Conservation (phyloP, 176 grass and related monocot species). For the Neostapfia colusana region DNA sequence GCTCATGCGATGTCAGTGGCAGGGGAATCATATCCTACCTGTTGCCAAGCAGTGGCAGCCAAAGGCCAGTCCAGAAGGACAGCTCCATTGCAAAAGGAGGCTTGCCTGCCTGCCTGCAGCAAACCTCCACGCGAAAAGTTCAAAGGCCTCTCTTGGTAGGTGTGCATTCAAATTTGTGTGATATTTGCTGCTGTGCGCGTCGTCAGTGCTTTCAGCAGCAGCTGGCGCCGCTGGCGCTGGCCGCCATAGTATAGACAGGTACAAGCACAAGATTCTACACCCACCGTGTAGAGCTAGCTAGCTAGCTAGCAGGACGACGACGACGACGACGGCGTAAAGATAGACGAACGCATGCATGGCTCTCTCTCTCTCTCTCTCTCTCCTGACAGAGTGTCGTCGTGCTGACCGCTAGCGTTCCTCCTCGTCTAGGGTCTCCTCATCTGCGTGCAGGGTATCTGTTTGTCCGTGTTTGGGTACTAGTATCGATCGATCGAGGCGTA, state of each 20-base stretch:
- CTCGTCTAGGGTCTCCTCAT: conserved; percentile 35
- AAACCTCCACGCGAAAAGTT: conserved; percentile 32
- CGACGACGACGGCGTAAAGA: not conserved
- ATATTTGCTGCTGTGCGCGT: not conserved
- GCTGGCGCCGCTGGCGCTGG: not conserved
- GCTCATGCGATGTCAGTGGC: no score
- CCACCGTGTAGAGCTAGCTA: not conserved
- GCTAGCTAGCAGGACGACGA: no score
- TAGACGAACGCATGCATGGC: not conserved
- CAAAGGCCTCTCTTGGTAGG: conserved; percentile 17
- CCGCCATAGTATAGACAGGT: conserved; percentile 24
- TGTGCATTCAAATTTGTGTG: conserved; percentile 17
- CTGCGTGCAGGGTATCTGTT: conserved; percentile 4
- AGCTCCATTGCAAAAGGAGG: conserved; percentile 8
- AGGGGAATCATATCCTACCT: conserved; percentile 28
- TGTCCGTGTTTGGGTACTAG: not conserved
- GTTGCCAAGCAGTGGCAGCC: conserved; percentile 48
- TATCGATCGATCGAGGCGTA: no score
- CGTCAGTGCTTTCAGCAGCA: not conserved
- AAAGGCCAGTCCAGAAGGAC: conserved; percentile 44
- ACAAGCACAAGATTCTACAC: conserved; percentile 33
- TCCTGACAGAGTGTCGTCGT: conserved; percentile 19
- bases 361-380: no score
- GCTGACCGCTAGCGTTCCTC: not conserved
- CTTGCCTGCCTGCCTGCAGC: conserved; percentile 13